phyloP scores from a whole-genome alignment of 2,329 filamentous ascomycete genomes.

The Macrophomina phaseolina region DNA sequence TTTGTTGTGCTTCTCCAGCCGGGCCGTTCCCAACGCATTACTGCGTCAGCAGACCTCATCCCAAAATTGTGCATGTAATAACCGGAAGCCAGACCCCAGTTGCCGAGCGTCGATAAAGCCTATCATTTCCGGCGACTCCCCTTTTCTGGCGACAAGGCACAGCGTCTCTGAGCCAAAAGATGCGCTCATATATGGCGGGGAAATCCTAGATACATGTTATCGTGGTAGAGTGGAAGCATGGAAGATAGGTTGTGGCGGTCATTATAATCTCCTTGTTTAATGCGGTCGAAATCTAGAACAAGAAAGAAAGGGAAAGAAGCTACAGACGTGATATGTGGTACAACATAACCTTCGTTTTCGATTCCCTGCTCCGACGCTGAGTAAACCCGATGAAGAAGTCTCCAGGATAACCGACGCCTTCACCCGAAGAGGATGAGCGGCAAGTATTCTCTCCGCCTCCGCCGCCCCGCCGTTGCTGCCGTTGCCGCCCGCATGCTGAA shows the following conservation, averaged over 20 bases:
- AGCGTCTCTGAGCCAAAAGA: neutral
- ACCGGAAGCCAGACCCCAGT: neutral
- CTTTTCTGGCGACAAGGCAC: neutral
- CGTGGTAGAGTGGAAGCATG: neutral
- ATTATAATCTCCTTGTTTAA: conserved; percentile 18
- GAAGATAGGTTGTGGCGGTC: neutral
- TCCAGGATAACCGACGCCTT: neutral
- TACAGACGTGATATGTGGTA: conserved; percentile 21
- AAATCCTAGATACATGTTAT: neutral
- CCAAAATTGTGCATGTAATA: too few species aligned
- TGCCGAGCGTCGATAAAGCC: neutral
- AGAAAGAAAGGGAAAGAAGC: conserved; percentile 6
- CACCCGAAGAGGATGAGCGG: neutral
- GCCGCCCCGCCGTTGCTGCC: neutral
- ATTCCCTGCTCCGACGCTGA: conserved; percentile 9
- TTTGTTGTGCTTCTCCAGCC: too few species aligned
- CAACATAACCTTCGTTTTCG: conserved; percentile 16
- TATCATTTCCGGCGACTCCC: neutral
- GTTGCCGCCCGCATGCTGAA: neutral
- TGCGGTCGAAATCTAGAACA: neutral
- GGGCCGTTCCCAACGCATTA: too few species aligned
- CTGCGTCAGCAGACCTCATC: too few species aligned
- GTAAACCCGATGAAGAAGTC: neutral
- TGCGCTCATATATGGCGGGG: neutral
- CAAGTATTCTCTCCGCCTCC: neutral